Evolutionary conservation across 305 asterid genomes (phyloP).

Genomic region (Solanum aculeatissimum): DNA sequence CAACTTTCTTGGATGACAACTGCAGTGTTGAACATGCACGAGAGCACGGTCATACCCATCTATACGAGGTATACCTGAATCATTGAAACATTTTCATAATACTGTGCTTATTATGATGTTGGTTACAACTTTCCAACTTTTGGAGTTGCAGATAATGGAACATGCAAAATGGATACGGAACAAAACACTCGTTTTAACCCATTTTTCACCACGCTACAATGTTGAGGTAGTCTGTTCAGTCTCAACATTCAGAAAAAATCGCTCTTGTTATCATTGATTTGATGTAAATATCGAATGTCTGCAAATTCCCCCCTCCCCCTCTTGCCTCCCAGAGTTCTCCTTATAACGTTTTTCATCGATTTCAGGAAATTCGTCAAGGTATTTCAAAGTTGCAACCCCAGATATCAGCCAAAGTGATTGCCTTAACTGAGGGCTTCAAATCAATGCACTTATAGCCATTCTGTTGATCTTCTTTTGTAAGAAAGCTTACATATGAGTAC

Average conservation of each 20-base stretch:
- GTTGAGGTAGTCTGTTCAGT: conserved; percentile 48
- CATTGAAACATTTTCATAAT: background rate
- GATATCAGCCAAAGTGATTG: conserved; percentile 74
- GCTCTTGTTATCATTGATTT: background rate
- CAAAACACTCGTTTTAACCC: conserved; percentile 65
- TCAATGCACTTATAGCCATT: conserved; percentile 41
- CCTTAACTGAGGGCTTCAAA: conserved; percentile 84
- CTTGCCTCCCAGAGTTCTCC: background rate
- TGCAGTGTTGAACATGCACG: conserved; percentile 70
- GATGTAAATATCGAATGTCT: background rate
- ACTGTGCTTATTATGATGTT: background rate
- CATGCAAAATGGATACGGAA: conserved; percentile 82
- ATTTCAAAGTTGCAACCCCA: conserved; percentile 55
- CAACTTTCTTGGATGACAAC: conserved; percentile 82
- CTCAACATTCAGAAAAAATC: background rate
- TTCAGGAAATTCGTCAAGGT: conserved; percentile 83
- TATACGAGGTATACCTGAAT: conserved; percentile 50
- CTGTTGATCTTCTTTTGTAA: background rate
- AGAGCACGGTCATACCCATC: conserved; percentile 89
- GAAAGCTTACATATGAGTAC: background rate
- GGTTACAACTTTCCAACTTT: background rate
- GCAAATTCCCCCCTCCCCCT: background rate
- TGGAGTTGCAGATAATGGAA: conserved; percentile 62
- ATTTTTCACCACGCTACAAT: conserved; percentile 89
- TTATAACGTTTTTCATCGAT: background rate